Conservation (phyloP, 2,329 filamentous ascomycete genomes). For the Fusarium neocosmosporiellum region DNA sequence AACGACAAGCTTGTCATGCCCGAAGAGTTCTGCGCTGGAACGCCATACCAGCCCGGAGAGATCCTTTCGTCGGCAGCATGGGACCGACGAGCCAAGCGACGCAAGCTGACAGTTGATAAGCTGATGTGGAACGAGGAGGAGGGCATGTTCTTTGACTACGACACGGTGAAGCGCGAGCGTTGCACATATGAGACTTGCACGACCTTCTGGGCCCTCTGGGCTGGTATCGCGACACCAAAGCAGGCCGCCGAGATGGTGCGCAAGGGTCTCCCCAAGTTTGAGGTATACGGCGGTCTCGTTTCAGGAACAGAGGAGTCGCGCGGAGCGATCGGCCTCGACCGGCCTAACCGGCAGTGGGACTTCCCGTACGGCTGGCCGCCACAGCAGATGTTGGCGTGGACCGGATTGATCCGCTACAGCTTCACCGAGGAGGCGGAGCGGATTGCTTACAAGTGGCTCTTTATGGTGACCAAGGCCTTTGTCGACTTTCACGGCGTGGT, state of each 20-base stretch:
- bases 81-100: slow-evolving; percentile 87
- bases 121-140: slow-evolving; percentile 92
- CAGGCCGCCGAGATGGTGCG: slow-evolving; percentile 88
- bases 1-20: slow-evolving; percentile 86
- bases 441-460: slow-evolving; percentile 94
- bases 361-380: slow-evolving; percentile 98
- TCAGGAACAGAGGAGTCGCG: slow-evolving; percentile 92
- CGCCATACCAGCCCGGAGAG: slow-evolving; percentile 71
- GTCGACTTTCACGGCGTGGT: slow-evolving; percentile 98
- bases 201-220: slow-evolving; percentile 98
- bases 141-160: slow-evolving; percentile 98
- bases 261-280: slow-evolving; percentile 86
- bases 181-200: slow-evolving; percentile 91
- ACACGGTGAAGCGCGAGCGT: slow-evolving; percentile 84
- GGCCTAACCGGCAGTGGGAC: slow-evolving; percentile 98
- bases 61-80: slow-evolving; percentile 86
- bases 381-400: slow-evolving; percentile 98
- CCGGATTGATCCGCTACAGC: slow-evolving; percentile 88
- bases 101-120: slow-evolving; percentile 89
- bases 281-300: slow-evolving; percentile 86
- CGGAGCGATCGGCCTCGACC: slow-evolving; percentile 79
- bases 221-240: slow-evolving; percentile 84
- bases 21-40: slow-evolving; percentile 79
- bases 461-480: slow-evolving; percentile 98
- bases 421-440: slow-evolving; percentile 91